phyloP scores from a whole-genome alignment of 768 basidiomycete species.

The Leccinum sublutescens region DNA sequence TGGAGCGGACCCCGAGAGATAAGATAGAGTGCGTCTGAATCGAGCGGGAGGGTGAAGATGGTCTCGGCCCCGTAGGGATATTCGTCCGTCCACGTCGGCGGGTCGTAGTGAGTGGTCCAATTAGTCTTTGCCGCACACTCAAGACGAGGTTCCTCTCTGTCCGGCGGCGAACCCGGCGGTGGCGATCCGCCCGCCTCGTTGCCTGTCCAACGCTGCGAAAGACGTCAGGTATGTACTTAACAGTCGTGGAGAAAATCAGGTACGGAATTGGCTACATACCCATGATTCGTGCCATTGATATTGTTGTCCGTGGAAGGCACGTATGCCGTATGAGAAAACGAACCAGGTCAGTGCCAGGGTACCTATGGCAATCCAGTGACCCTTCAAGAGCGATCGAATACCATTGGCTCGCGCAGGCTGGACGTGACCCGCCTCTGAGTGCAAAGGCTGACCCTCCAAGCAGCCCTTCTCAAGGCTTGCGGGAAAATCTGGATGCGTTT shows the following conservation, averaged over 20 bases:
- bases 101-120: constrained; percentile 26
- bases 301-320: neutral
- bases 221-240: neutral
- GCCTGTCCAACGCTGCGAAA: constrained; percentile 6
- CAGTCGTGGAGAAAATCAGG: neutral
- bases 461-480: constrained; percentile 21
- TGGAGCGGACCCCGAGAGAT: constrained; percentile 30
- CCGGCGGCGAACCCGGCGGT: neutral
- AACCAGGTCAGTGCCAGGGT: constrained; percentile 14
- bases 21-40: constrained; percentile 31
- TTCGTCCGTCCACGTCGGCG: constrained; percentile 21
- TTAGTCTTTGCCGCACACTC: constrained; percentile 19
- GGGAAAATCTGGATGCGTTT: constrained; percentile 1
- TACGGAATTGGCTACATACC: constrained; percentile 4
- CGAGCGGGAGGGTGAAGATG: constrained; percentile 30
- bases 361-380: constrained; percentile 8
- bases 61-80: constrained; percentile 27
- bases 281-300: neutral
- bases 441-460: constrained; percentile 3
- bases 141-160: constrained; percentile 1
- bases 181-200: neutral
- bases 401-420: neutral
- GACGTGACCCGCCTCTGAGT: neutral
- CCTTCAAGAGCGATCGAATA: constrained; percentile 10
- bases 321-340: constrained; percentile 6